Base-by-base conservation (phyloP, 2,329 filamentous ascomycete genomes). In the Nannizziopsis arthrosporioides region DNA sequence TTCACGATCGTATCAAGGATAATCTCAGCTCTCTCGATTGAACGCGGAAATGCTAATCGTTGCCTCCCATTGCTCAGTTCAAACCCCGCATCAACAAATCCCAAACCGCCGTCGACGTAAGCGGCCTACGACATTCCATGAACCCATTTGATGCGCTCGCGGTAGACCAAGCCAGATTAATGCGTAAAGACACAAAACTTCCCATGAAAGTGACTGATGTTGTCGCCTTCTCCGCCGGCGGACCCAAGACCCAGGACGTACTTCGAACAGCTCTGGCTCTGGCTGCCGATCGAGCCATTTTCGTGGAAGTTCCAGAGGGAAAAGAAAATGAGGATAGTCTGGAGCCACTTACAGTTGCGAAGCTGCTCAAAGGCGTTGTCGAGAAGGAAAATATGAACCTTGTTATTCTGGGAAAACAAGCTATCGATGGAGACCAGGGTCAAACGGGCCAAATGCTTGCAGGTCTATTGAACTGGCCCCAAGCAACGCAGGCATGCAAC, bases 121-220 rank as follows among this genome's bases (percentile, higher is more conserved):
- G 82, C 55, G 85, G 85, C 57, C 88, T 96, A 62, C 96, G 96
- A 72, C 90, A 96, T 77, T 89, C 83, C 65, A 90, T 98, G 80
- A 98, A 96, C 76, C 92, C 92, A 15, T 98, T 98, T 71, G 92
- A 98, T 74, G 92, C 98, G 69, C 85, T 98, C 62, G 93, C 88
- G 38, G 81, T 98, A 67, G 92, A 98, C 72, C 92, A 96, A 73
- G 86, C 89, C 44, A 85, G 95, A 44, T 87, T 86, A 36, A 84
- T 98, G 63, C 89, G 92, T 67, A 90, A 96, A 68, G 84, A 85
- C 73, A 84, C 85, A 27, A 27, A 27, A 68, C 79, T 80, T 14
- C 76, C 80, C 14, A 73, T 77, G 55, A 82, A 83, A 60, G 89
- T 98, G 53, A 82, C 88, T 57, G 88, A 95, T 66, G 96, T 98